Conservation (phyloP, 768 basidiomycete species). For the Mycena amicta region DNA sequence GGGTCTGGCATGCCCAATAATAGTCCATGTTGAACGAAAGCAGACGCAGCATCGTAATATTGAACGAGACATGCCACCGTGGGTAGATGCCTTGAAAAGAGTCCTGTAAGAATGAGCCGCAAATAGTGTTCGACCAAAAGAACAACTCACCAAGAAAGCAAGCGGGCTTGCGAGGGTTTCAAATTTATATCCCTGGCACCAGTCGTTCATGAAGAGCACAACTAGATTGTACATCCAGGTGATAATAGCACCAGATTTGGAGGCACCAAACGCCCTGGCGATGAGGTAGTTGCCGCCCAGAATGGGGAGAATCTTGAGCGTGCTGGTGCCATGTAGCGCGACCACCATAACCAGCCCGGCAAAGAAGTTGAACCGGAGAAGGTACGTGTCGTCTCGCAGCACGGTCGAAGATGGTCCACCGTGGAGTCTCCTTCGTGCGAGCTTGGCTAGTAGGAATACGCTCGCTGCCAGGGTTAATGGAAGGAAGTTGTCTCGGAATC, state of each 20-base stretch:
- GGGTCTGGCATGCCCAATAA: constrained; percentile 70
- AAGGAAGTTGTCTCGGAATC: constrained; percentile 81
- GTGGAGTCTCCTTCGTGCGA: constrained; percentile 43
- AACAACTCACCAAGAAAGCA: constrained; percentile 57
- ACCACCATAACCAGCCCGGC: constrained; percentile 69
- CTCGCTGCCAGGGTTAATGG: constrained; percentile 51
- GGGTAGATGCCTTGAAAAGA: constrained; percentile 74
- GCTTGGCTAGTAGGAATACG: constrained; percentile 61
- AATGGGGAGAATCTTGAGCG: constrained; percentile 76
- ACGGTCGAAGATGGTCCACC: constrained; percentile 20
- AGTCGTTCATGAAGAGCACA: constrained; percentile 78
- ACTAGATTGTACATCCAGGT: constrained; percentile 81
- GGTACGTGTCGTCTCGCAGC: constrained; percentile 31
- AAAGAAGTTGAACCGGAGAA: constrained; percentile 59
- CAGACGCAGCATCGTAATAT: constrained; percentile 93
- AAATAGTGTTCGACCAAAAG: not conserved
- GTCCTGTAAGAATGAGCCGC: constrained; percentile 47
- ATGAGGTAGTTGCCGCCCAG: constrained; percentile 70
- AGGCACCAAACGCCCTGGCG: constrained; percentile 46
- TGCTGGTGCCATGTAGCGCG: constrained; percentile 79
- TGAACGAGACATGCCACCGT: constrained; percentile 92
- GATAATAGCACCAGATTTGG: constrained; percentile 49
- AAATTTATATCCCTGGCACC: constrained; percentile 73
- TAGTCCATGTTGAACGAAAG: constrained; percentile 94
- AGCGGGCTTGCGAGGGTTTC: constrained; percentile 56